Evolutionary conservation across 139 green algal genomes (phyloP), one percentile per base, ranked within the genome.

Genomic region (Chlorella vulgaris): DNA sequence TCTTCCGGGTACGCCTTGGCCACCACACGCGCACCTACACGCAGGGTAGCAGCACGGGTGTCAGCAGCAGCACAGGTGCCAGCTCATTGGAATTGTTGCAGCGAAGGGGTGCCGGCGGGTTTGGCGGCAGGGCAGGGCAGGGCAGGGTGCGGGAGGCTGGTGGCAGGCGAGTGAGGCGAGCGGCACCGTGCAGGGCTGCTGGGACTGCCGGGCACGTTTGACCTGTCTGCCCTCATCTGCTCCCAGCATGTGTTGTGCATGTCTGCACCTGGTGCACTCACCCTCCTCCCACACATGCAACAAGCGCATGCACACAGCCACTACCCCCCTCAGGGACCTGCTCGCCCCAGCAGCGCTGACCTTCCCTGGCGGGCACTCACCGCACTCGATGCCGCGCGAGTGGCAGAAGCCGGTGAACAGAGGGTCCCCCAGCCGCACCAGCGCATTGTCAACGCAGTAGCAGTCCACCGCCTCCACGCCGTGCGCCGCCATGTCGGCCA

Each of bases 391-490:
- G 19, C 82, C 82, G 10, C 69, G 55, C 35, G 77, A 18, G 67
- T 55, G 76, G 87, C 94, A 97, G 80, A 89, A 93, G 24, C 95
- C 95, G 4, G 95, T 51, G 69, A 96, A 98, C 51, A 90, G 62
- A 1, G 95, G 95, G 85, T 98, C 94, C 1, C 87, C 94, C 0
- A 93, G 38, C 15, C 90, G 86, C 38, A 93, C 93, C 40, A 97
- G 88, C 10, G 86, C 85, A 85, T 98, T 98, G 89, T 98, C 95
- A 29, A 98, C 94, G 47, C 86, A 94, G 84, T 92, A 95, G 70
- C 87, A 92, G 83, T 98, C 94, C 22, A 98, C 35, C 38, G 77
- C 90, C 85, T 97, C 91, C n/a, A 98, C 82, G 43, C 92, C 92
- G 22, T 86, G 66, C 4, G 29, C 33, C 28, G 66, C 60, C 94